Conservation (phyloP, 2,329 filamentous ascomycete species). For the Talaromyces sp. region DNA sequence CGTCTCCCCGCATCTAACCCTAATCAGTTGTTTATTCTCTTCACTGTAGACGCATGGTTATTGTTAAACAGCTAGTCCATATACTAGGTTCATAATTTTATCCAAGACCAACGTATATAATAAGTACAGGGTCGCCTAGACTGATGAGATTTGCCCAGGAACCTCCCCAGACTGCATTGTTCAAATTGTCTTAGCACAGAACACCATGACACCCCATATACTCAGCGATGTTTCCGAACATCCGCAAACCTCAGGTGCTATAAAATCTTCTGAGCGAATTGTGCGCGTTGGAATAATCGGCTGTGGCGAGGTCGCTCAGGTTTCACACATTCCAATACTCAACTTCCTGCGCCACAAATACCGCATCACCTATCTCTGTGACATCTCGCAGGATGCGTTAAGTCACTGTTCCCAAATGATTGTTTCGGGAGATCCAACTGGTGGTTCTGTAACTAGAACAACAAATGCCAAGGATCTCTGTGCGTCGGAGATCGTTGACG, state of each 20-base stretch:
- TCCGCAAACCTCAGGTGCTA: neutral
- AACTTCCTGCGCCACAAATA: constrained; percentile 41
- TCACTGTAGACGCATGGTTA: neutral
- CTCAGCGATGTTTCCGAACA: neutral
- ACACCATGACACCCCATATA: neutral
- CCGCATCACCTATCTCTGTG: constrained; percentile 47
- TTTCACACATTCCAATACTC: constrained; percentile 47
- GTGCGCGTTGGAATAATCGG: constrained; percentile 42
- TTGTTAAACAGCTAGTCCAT: neutral
- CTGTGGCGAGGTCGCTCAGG: constrained; percentile 47
- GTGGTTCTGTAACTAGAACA: constrained; percentile 25
- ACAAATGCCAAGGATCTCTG: constrained; percentile 39
- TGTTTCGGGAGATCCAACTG: constrained; percentile 15
- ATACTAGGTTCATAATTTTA: neutral
- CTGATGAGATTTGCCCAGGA: neutral
- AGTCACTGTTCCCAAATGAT: constrained; percentile 29
- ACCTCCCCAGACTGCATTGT: neutral
- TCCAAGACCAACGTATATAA: neutral
- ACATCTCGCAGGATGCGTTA: constrained; percentile 43
- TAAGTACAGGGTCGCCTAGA: neutral
- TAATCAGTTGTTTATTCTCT: neutral
- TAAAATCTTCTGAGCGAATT: neutral
- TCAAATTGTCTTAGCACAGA: neutral
- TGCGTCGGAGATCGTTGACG: constrained; percentile 40
- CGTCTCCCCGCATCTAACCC: neutral